Evolutionary conservation across 805 yeast genomes (phyloP).

Genomic region (Cephaloascus fragrans): DNA sequence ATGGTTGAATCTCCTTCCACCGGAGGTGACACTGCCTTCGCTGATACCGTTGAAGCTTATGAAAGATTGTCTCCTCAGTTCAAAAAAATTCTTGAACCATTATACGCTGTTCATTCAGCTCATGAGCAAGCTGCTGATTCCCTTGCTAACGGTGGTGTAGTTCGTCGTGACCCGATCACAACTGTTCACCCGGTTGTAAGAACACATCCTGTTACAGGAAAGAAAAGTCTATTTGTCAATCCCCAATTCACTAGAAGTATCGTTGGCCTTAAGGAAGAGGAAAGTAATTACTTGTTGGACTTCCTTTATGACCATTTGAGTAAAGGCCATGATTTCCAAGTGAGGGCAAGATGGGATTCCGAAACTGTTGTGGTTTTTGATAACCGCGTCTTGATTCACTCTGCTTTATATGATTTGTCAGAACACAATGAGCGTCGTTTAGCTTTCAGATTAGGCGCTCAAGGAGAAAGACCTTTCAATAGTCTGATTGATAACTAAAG

Average conservation of each 20-base stretch:
- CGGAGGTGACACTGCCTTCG: conserved; percentile 76
- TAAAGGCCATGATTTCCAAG: neutral
- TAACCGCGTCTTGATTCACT: neutral
- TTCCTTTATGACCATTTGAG: conserved; percentile 38
- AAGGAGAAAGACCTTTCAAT: too few relatives aligned
- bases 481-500: too few relatives aligned
- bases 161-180: conserved; percentile 54
- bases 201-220: conserved; percentile 61
- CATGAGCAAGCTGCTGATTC: conserved; percentile 60
- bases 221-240: conserved; percentile 49
- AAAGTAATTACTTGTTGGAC: conserved; percentile 49
- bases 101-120: conserved; percentile 63
- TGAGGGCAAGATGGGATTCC: neutral
- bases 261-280: conserved; percentile 65
- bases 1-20: conserved; percentile 32
- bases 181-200: conserved; percentile 64
- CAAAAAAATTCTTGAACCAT: conserved; percentile 46
- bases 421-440: neutral
- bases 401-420: neutral
- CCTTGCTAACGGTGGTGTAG: conserved; percentile 45
- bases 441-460: neutral
- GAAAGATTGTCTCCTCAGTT: conserved; percentile 59
- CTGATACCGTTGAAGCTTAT: conserved; percentile 65
- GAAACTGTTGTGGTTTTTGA: neutral
- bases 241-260: conserved; percentile 56